Evolutionary conservation across 306 rosid species (phyloP).

Genomic region (Vicia sativa): DNA sequence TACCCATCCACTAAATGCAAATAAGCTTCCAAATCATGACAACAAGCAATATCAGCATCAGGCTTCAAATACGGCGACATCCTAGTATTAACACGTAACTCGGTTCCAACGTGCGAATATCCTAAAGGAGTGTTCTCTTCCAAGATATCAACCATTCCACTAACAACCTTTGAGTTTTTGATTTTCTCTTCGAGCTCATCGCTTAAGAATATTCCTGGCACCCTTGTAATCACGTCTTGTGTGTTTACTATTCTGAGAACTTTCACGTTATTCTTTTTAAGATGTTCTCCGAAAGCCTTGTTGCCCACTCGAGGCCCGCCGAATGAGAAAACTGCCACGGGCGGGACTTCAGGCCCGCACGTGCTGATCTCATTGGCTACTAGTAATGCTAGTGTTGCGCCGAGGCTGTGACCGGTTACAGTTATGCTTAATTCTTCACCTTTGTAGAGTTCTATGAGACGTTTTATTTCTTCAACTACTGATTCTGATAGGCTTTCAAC

Average conservation of each 20-base stretch:
- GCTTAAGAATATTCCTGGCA: slow-evolving; percentile 54
- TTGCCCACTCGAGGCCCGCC: slow-evolving; percentile 95
- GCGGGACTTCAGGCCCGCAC: slow-evolving; percentile 45
- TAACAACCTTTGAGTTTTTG: slow-evolving; percentile 40
- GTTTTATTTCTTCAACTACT: slow-evolving; percentile 63
- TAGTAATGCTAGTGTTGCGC: slow-evolving; percentile 75
- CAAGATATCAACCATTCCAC: slow-evolving; percentile 49
- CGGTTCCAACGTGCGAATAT: slow-evolving; percentile 81
- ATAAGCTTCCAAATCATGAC: slow-evolving; percentile 94
- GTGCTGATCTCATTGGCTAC: slow-evolving; percentile 76
- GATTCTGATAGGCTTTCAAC: slow-evolving; percentile 74
- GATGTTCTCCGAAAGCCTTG: slow-evolving; percentile 54
- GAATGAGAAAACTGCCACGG: slow-evolving; percentile 80
- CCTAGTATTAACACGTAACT: slow-evolving; percentile 75
- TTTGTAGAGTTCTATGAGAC: slow-evolving; percentile 57
- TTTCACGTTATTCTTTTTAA: slow-evolving; percentile 51
- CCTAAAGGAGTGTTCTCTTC: slow-evolving; percentile 59
- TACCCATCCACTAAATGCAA: slow-evolving; percentile 92
- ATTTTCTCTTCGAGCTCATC: slow-evolving; percentile 58
- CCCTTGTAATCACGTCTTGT: slow-evolving; percentile 81
- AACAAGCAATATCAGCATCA: slow-evolving; percentile 82
- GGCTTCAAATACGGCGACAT: slow-evolving; percentile 90
- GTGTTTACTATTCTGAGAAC: slow-evolving; percentile 81
- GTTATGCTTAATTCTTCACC: slow-evolving; percentile 79
- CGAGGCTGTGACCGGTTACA: slow-evolving; percentile 87